Base-by-base conservation (phyloP, 768 basidiomycete genomes). In the Sporobolomyces pararoseus region DNA sequence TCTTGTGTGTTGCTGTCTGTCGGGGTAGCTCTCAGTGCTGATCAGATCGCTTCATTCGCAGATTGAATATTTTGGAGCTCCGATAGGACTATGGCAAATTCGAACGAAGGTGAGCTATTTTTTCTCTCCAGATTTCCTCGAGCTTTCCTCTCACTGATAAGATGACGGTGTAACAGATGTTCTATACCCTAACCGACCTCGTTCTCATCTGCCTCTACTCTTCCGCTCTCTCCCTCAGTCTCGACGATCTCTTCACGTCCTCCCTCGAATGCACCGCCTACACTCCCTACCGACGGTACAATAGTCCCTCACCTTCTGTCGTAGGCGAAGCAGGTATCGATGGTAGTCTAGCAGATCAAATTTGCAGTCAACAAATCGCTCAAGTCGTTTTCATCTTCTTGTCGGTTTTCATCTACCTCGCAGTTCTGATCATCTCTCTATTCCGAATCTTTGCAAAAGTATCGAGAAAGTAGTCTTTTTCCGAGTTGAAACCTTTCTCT, bases 1-100 rank as follows among this genome's bases (percentile, higher is more conserved):
- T 74, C 77, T 72, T 27, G 69, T 71, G 1, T n/a, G 10, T 32
- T 69, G 19, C 54, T 65, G 59, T 25, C 54, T 64, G 65, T 31
- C 13, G 51, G n/a, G n/a, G n/a, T n/a, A n/a, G n/a, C n/a, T n/a
- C n/a, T n/a, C n/a, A n/a, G n/a, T n/a, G n/a, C n/a, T n/a, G n/a
- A n/a, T n/a, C n/a, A n/a, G n/a, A n/a, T n/a, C n/a, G n/a, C n/a
- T n/a, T n/a, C n/a, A n/a, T n/a, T n/a, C n/a, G n/a, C n/a, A 93
- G 91, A 83, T 92, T 65, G 92, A 95, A 80, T 96, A 96, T 80
- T 93, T 93, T 76, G 89, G 92, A 47, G 86, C 88, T 42, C 92
- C 93, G 9, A 81, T 95, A 29, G 93, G 92, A n/a, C 82, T 95
- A 35, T 95, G 93, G 93, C 84, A 85, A 60, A 91, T 92, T 37